Evolutionary conservation across 371 early-diverging fungal genomes (phyloP).

Genomic region (Mucor plumbeus): DNA sequence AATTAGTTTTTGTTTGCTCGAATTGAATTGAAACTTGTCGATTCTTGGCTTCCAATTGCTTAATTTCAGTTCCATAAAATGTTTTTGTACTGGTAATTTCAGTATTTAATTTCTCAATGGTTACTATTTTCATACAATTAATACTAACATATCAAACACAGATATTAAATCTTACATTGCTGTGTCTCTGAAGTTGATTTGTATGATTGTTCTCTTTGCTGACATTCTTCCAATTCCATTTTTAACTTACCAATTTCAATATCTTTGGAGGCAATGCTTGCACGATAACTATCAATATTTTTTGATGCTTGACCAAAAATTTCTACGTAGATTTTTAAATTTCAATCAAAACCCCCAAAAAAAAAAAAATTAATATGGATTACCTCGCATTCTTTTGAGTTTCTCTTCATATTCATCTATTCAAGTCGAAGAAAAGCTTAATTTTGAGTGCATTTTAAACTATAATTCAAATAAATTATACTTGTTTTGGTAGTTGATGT

Average conservation of each 20-base stretch:
- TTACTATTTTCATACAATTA: constrained; percentile 32
- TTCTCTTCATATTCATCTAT: constrained; percentile 53
- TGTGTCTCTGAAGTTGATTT: constrained; percentile 39
- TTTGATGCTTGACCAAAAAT: constrained; percentile 70
- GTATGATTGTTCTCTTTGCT: constrained; percentile 40
- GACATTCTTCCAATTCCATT: constrained; percentile 45
- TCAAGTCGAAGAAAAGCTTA: background rate
- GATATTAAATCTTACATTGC: constrained; percentile 35
- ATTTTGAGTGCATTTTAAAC: too few species aligned
- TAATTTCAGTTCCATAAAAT: constrained; percentile 48
- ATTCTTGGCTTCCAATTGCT: constrained; percentile 60
- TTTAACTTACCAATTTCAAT: constrained; percentile 51
- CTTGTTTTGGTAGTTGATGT: constrained; percentile 36
- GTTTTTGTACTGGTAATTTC: constrained; percentile 49
- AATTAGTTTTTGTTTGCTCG: constrained; percentile 51
- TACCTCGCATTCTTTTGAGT: constrained; percentile 57
- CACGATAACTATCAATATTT: constrained; percentile 63
- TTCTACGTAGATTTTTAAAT: constrained; percentile 22
- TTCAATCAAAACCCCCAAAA: too few species aligned
- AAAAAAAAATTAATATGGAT: too few species aligned
- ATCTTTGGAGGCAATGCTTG: constrained; percentile 59
- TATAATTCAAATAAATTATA: constrained; percentile 10
- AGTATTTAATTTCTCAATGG: constrained; percentile 48
- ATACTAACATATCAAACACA: too few species aligned
- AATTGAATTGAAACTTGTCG: constrained; percentile 51